Base-by-base conservation (phyloP, 192 early-diverging fungal genomes). In the Lobulomyces angularis region DNA sequence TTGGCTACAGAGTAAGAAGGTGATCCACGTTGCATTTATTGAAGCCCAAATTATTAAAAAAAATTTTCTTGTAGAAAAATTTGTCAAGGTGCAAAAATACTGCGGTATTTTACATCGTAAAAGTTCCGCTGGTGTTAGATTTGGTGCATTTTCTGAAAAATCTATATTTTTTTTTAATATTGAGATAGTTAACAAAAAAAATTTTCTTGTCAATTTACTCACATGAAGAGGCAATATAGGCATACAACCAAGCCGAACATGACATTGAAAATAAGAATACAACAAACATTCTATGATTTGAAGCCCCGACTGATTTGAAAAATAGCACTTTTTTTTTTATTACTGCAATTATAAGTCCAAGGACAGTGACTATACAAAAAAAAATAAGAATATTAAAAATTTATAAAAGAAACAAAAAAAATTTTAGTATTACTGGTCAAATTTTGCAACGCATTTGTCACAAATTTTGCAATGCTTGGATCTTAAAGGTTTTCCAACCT, bases 401-500 rank as follows among this genome's bases (percentile, higher is more conserved):
- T 29, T 20, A 35, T 18, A 21, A 5, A 52, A 3, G 16, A 2
- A 0, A 19, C 1, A 23, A 14, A 1, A 32, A 23, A 18, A 34
- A 8, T 11, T 9, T 24, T 43, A 49, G 22, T 47, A 59, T 56
- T 73, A 80, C 71, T 94, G 88, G 53, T 95, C 91, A 64, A 95
- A 94, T 27, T 74, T 72, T 17, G 87, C 79, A 1, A 97, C 90
- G 56, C 94, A 97, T 39, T 86, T 74, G 55, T 92, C 73, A 50
- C 91, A 94, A 36, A 83, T 64, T 48, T 80, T 81, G 58, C 94
- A 97, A 51, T 97, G 94, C 59, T 95, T 95, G 8, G 85, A 87
- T 9, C 94, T 63, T 38, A 97, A 37, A 2, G 94, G 94, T 26
- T 84, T 83, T 18, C 63, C 67, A 37, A 81, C 80, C 69, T 81